Percentiles rank a stretch among this genome's conserved stretches.
phyloP scores from a whole-genome alignment of 2,329 filamentous ascomycete species.

The Arthrobotrys iridis region DNA sequence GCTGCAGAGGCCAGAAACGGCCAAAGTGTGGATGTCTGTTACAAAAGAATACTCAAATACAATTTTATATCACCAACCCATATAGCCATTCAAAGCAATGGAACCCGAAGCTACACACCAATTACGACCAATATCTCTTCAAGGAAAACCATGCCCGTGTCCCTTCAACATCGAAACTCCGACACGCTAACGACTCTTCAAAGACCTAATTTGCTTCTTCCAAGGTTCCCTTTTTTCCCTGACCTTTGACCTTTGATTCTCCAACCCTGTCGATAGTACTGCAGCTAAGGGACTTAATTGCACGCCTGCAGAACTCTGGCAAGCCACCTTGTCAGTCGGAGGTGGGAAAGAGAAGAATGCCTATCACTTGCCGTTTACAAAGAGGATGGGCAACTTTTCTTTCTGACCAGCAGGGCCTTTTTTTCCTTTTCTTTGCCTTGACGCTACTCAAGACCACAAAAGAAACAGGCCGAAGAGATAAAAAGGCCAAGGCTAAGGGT shows the following conservation, averaged over 20 bases:
- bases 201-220: constrained; percentile 10
- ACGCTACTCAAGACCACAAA: constrained; percentile 15
- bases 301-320: constrained; percentile 14
- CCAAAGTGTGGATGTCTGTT: constrained; percentile 17
- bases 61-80: constrained; percentile 20
- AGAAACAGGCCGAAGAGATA: constrained; percentile 44
- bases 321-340: constrained; percentile 35
- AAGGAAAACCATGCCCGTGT: background rate
- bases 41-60: background rate
- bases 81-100: background rate
- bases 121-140: background rate
- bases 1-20: constrained; percentile 10
- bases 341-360: constrained; percentile 54
- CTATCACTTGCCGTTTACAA: constrained; percentile 54
- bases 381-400: constrained; percentile 36
- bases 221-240: background rate
- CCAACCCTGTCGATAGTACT: constrained; percentile 31
- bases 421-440: background rate
- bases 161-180: background rate
- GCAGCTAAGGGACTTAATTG: constrained; percentile 19
- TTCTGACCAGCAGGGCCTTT: constrained; percentile 12
- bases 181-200: background rate
- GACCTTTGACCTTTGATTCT: constrained; percentile 42
- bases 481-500: constrained; percentile 30
- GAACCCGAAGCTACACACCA: background rate